Base-by-base conservation (phyloP, 192 early-diverging fungal genomes). In the Mortierella alpina region DNA sequence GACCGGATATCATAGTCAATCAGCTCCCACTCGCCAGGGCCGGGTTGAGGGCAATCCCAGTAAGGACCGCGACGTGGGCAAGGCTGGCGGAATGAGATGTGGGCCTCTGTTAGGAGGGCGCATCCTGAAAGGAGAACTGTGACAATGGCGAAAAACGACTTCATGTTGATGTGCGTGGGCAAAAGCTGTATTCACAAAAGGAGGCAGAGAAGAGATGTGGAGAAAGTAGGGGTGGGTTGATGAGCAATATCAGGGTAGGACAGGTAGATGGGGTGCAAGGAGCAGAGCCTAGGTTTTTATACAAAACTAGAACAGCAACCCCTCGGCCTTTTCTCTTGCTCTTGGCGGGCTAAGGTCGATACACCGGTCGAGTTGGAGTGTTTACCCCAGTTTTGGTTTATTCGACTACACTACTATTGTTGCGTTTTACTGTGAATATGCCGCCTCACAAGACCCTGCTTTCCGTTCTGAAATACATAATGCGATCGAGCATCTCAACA, bases 21-120 rank as follows among this genome's bases (percentile, higher is more conserved):
- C 69, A 72, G 52, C 39, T 66, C 56, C 76, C 76, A 80, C 20
- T 68, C 63, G 50, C 41, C 59, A 13, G 73, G 44, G 7, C 45
- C 51, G 23, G 73, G 73, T 31, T 67, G 76, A 2, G 76, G 76
- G 59, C 76, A 80, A 31, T 80, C 76, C 18, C n/a, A 47, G 54
- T 72, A 80, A 39, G 76, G 10, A 6, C 65, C 76, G 59, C 76
- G 76, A 40, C 76, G 76, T 22, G 76, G 76, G 59, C 76, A 80
- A 5, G 76, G 76, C 59, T 68, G 72, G 17, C 76, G 69, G 76
- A 80, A 72, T 1, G 69, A 72, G 49, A 80, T 66, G 58, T 80
- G 76, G 9, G 76, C 76, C 14, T 72, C 76, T 12, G 76, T 45
- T n/a, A 71, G 23, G 53, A 80, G 57, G 5, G 76, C 63, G 52